Base-by-base conservation (phyloP, 495 filamentous ascomycete genomes). In the Podospora comata region DNA sequence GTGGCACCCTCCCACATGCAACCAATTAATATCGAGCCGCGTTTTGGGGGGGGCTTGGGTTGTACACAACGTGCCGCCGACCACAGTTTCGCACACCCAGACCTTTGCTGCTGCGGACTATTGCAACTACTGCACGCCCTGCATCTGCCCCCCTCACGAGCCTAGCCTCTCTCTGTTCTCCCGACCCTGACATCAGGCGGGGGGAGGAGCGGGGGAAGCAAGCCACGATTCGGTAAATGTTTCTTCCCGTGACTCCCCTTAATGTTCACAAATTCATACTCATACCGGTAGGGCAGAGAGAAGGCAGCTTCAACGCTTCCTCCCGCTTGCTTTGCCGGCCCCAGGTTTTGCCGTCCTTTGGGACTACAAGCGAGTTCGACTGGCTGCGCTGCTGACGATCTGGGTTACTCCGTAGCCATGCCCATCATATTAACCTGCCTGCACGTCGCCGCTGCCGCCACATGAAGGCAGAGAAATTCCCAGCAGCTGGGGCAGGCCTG, bases 11-110 rank as follows among this genome's bases (percentile, higher is more conserved):
- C 34, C 65, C 62, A 59, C 16, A 54, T 69, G 64, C 64, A 64
- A 34, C 65, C 70, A 69, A 65, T 72, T 69, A 72, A 72, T 72
- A 67, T 72, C 68, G 34, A 67, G 67, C 70, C 70, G 70, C 69
- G 65, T 67, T 54, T 62, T 1, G 23, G 23, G 23, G 20, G 39
- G 39, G 39, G 39, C 39, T 48, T 48, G 39, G 39, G 39, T 48
- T 9, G 39, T 13, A 48, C 39, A 16, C 39, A 48, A 48, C 39
- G 39, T 48, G 39, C 39, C 9, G 39, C 39, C 13, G 39, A 48
- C 13, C 39, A 48, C 39, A 48, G 5, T 32, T 7, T 7, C 30
- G 7, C 30, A 32, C 30, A 32, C 30, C 30, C 13, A 48, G 39
- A 48, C 7, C 39, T 13, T 11, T 48, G 39, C 39, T 48, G 39